Percentiles rank a stretch among this genome's conserved stretches.
Conservation (phyloP, 2,329 filamentous ascomycete species). For the Penicillium palitans region DNA sequence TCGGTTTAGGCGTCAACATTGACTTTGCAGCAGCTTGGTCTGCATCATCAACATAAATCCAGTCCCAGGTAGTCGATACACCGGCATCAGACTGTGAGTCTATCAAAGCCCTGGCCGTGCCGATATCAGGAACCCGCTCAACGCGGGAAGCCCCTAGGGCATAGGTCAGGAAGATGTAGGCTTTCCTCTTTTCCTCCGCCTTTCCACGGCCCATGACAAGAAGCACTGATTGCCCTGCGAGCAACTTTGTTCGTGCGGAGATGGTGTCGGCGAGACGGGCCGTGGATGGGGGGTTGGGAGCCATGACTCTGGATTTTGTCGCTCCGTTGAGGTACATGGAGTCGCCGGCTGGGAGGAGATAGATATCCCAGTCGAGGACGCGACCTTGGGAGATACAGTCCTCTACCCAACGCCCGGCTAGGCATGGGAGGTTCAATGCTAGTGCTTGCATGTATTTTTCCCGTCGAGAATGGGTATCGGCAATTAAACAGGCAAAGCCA, state of each 20-base stretch:
- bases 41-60: constrained; percentile 75
- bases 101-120: constrained; percentile 64
- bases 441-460: constrained; percentile 94
- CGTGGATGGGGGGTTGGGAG: constrained; percentile 58
- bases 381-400: constrained; percentile 64
- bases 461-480: constrained; percentile 80
- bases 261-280: constrained; percentile 62
- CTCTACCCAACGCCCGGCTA: constrained; percentile 78
- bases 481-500: constrained; percentile 82
- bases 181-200: constrained; percentile 64
- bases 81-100: constrained; percentile 50
- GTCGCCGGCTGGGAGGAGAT: constrained; percentile 81
- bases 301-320: constrained; percentile 70
- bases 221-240: constrained; percentile 67
- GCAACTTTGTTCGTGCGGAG: constrained; percentile 59
- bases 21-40: constrained; percentile 55
- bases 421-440: constrained; percentile 81
- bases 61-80: constrained; percentile 59
- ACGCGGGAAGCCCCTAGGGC: constrained; percentile 72
- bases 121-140: constrained; percentile 63
- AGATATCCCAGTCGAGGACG: constrained; percentile 73
- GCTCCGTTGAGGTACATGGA: constrained; percentile 75
- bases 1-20: constrained; percentile 37
- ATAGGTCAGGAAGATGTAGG: constrained; percentile 77
- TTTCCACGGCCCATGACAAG: constrained; percentile 67